Percentiles rank a stretch among this genome's conserved stretches.
These are phyloP conservation scores for Tetrahymena elliotti DNA, from an alignment of 73 alveolate genomes.

Conservation along the genomic window DNA sequence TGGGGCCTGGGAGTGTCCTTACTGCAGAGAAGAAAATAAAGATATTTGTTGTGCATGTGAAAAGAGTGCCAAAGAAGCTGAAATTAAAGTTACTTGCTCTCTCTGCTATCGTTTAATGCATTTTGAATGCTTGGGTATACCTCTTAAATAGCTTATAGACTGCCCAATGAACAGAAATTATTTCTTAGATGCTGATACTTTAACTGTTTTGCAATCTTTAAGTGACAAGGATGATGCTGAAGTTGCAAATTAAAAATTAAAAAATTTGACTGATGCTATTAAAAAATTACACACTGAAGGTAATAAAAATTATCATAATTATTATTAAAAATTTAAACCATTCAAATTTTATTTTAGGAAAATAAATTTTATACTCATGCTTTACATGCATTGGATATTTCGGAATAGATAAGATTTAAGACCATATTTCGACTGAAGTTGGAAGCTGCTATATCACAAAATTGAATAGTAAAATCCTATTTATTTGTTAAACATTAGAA, in stretches of 20 bases:
- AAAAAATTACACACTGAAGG: neutral
- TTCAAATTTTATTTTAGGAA: too few species aligned
- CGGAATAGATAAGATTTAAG: neutral
- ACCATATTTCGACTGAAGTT: neutral
- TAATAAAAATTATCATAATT: neutral
- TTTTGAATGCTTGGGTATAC: slow-evolving; percentile 31
- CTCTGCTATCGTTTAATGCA: slow-evolving; percentile 24
- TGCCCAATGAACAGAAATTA: slow-evolving; percentile 30
- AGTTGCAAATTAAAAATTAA: neutral
- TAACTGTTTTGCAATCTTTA: neutral
- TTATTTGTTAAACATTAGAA: neutral
- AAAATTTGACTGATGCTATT: neutral
- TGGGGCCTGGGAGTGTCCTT: slow-evolving; percentile 47
- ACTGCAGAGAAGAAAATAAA: slow-evolving; percentile 27
- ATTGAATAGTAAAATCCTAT: neutral
- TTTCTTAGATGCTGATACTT: neutral
- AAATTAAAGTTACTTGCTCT: slow-evolving; percentile 9
- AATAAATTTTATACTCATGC: neutral
- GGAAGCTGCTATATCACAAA: neutral
- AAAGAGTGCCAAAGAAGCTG: slow-evolving; percentile 7
- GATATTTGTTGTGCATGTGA: slow-evolving; percentile 21
- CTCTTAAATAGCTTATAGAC: slow-evolving; percentile 15
- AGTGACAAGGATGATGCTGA: neutral
- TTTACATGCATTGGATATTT: neutral
- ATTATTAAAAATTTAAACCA: too few species aligned